Evolutionary conservation across 1,284 basidiomycete genomes (phyloP).

Genomic region (Cystobasidiaceae sp.): DNA sequence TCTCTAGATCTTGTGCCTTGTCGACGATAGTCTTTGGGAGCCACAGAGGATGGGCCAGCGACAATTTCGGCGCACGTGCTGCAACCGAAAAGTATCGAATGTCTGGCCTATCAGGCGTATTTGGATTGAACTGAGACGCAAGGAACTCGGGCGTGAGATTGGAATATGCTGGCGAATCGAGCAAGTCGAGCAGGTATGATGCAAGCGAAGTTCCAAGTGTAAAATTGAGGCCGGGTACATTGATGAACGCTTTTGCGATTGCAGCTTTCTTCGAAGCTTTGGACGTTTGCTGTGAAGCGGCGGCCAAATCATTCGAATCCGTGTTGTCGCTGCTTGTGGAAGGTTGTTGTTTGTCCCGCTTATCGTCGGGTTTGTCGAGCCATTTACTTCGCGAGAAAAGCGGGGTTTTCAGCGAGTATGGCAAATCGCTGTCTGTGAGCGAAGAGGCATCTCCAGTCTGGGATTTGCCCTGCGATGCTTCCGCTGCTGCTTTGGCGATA

Average conservation of each 20-base stretch:
- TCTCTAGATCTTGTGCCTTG: constrained; percentile 56
- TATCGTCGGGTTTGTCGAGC: not conserved
- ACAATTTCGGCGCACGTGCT: constrained; percentile 65
- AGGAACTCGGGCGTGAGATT: constrained; percentile 87
- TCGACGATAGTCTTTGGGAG: constrained; percentile 91
- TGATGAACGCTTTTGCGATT: constrained; percentile 27
- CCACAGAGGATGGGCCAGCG: constrained; percentile 92
- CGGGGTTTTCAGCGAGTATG: constrained; percentile 53
- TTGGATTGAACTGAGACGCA: constrained; percentile 81
- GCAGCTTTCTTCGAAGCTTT: constrained; percentile 5
- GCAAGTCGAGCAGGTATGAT: constrained; percentile 77
- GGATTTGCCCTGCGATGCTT: constrained; percentile 15
- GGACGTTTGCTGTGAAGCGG: too few relatives aligned
- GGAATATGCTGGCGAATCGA: constrained; percentile 95
- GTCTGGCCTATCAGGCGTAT: constrained; percentile 68
- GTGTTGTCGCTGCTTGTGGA: constrained; percentile 16
- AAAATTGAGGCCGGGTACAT: constrained; percentile 36
- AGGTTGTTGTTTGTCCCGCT: constrained; percentile 28
- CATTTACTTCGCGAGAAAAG: constrained; percentile 47
- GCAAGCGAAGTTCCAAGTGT: constrained; percentile 73
- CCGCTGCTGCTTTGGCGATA: constrained; percentile 41
- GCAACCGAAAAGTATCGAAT: constrained; percentile 92
- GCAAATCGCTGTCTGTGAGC: constrained; percentile 41
- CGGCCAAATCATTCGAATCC: not conserved
- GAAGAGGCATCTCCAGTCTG: constrained; percentile 44